Evolutionary conservation across 2,329 filamentous ascomycete genomes (phyloP).

Genomic region (Leptographium wingfieldii): DNA sequence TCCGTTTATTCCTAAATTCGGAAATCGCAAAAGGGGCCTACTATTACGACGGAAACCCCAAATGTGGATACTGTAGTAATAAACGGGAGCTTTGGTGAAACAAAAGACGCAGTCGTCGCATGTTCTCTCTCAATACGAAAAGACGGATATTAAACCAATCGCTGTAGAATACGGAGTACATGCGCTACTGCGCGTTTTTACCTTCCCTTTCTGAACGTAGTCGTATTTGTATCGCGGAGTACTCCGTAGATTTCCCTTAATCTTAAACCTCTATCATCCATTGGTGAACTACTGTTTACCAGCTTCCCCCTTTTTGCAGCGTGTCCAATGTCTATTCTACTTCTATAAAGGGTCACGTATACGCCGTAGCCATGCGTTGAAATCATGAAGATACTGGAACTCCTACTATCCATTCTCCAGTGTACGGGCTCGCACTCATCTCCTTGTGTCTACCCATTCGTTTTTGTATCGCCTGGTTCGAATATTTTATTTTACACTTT

Average conservation of each 20-base stretch:
- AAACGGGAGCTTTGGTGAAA: background rate
- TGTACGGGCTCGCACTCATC: background rate
- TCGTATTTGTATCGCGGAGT: background rate
- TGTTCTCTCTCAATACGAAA: background rate
- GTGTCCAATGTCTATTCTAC: no score
- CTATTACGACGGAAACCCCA: background rate
- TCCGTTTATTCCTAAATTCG: background rate
- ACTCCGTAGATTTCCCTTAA: background rate
- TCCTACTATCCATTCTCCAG: background rate
- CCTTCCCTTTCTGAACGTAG: background rate
- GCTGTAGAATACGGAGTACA: background rate
- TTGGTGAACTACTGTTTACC: background rate
- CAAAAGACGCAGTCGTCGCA: background rate
- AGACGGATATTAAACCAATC: background rate
- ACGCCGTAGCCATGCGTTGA: background rate
- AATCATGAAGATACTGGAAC: background rate
- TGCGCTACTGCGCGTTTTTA: background rate
- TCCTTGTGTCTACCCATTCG: background rate
- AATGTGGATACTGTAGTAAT: background rate
- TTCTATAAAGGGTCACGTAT: background rate
- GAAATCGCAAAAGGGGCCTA: background rate
- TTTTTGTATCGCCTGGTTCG: background rate
- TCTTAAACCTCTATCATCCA: background rate
- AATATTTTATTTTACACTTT: background rate
- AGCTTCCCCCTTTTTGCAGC: background rate